phyloP scores from a whole-genome alignment of 2,329 filamentous ascomycete species.

The Arthrobotrys pseudoclavata region DNA sequence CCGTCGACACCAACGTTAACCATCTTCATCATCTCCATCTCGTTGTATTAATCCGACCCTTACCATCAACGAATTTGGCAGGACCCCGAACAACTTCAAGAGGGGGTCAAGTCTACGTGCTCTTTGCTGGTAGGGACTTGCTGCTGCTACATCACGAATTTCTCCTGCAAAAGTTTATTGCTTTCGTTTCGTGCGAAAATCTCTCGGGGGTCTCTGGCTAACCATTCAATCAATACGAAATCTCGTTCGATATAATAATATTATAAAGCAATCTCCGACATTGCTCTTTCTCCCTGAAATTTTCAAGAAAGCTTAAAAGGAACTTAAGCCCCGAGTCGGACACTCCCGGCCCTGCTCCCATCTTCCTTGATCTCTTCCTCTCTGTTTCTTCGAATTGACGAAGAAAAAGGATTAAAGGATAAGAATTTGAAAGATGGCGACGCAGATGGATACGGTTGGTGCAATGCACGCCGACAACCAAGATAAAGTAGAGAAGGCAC shows the following conservation, averaged over 20 bases:
- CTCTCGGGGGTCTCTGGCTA: slow-evolving; percentile 54
- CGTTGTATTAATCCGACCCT: background rate
- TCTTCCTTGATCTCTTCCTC: background rate
- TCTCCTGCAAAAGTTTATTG: slow-evolving; percentile 36
- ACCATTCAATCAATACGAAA: slow-evolving; percentile 15
- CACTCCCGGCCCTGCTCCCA: slow-evolving; percentile 8
- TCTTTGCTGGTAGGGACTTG: slow-evolving; percentile 59
- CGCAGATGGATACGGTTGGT: slow-evolving; percentile 48
- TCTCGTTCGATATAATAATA: slow-evolving; percentile 5
- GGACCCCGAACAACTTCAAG: slow-evolving; percentile 16
- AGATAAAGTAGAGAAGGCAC: slow-evolving; percentile 64
- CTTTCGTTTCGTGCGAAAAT: background rate
- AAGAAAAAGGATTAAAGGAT: background rate
- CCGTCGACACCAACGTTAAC: slow-evolving; percentile 13
- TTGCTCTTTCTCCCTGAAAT: slow-evolving; percentile 25
- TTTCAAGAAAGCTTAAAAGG: background rate
- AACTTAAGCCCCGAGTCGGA: slow-evolving; percentile 8
- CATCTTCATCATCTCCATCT: background rate
- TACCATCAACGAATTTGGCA: slow-evolving; percentile 21
- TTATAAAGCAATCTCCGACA: slow-evolving; percentile 37
- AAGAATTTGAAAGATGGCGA: slow-evolving; percentile 35
- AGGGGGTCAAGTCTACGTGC: slow-evolving; percentile 50
- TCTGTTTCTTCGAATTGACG: slow-evolving; percentile 1
- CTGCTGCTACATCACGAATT: slow-evolving; percentile 37
- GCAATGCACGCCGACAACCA: slow-evolving; percentile 48